Evolutionary conservation across 768 basidiomycete species (phyloP).

Genomic region (Nidula microcarpa): DNA sequence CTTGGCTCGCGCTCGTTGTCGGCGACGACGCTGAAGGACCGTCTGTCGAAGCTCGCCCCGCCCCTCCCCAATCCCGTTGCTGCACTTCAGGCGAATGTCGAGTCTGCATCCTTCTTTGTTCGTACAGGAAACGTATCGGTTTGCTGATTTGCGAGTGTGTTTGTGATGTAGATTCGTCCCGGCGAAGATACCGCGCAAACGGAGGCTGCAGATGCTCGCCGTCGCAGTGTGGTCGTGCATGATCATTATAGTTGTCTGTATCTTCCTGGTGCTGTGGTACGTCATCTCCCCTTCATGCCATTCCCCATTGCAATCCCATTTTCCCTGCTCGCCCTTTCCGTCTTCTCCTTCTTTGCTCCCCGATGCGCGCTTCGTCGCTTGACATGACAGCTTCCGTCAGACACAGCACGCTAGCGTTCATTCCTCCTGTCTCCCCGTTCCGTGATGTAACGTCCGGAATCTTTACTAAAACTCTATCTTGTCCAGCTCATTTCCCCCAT

Average conservation of each 20-base stretch:
- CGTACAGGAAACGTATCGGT: no score
- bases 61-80: constrained; percentile 54
- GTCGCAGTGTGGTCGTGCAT: constrained; percentile 88
- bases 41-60: constrained; percentile 56
- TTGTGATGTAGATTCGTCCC: constrained; percentile 72
- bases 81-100: constrained; percentile 67
- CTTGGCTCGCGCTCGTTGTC: constrained; percentile 47
- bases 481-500: constrained; percentile 75
- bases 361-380: neutral
- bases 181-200: constrained; percentile 77
- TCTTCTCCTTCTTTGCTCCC: neutral
- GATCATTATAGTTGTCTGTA: constrained; percentile 60
- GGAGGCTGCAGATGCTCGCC: constrained; percentile 83
- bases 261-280: constrained; percentile 83
- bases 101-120: constrained; percentile 41
- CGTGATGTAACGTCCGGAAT: neutral
- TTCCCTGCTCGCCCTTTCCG: neutral
- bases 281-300: constrained; percentile 19
- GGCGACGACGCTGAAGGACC: constrained; percentile 57
- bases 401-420: neutral
- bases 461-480: neutral
- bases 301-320: neutral
- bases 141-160: no score
- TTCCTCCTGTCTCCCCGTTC: neutral
- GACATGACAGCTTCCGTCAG: neutral